Evolutionary conservation across 2,329 filamentous ascomycete genomes (phyloP).

Genomic region (Colletotrichum tamarilloi): DNA sequence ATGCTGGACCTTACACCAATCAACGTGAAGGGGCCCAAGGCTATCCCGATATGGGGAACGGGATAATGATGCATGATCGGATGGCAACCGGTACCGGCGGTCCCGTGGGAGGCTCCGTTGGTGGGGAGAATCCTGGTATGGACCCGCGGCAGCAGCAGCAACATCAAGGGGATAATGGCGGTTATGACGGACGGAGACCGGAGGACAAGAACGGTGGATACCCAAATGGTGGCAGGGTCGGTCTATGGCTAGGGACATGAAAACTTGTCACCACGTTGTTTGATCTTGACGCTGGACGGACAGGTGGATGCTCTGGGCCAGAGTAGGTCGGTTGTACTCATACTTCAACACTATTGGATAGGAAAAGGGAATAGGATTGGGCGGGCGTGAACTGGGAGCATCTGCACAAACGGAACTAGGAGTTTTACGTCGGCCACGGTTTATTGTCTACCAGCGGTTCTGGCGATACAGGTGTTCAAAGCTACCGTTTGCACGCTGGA

Average conservation of each 20-base stretch:
- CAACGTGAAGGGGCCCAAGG: slow-evolving; percentile 4
- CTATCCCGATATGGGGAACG: slow-evolving; percentile 12
- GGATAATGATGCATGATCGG: slow-evolving; percentile 16
- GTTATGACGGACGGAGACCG: slow-evolving; percentile 10
- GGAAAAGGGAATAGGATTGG: slow-evolving; percentile 6
- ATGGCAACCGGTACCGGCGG: slow-evolving; percentile 12
- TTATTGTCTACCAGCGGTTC: background rate
- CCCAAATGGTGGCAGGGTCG: slow-evolving; percentile 31
- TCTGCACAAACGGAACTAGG: background rate
- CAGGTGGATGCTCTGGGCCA: background rate
- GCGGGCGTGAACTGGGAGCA: background rate
- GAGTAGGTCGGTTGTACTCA: slow-evolving; percentile 5
- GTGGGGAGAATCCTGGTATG: background rate
- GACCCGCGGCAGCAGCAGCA: slow-evolving; percentile 14
- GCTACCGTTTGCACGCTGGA: background rate
- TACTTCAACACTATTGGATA: background rate
- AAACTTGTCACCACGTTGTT: too few species aligned
- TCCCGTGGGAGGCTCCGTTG: slow-evolving; percentile 4
- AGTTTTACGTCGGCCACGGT: background rate
- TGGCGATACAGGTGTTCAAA: background rate
- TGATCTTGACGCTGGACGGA: background rate
- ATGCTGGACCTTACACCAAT: background rate
- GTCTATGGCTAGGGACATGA: slow-evolving; percentile 30
- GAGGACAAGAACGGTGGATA: slow-evolving; percentile 25
- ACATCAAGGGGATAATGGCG: background rate